phyloP scores from a whole-genome alignment of 202 grass and related monocot species.

The Panicum hallii region DNA sequence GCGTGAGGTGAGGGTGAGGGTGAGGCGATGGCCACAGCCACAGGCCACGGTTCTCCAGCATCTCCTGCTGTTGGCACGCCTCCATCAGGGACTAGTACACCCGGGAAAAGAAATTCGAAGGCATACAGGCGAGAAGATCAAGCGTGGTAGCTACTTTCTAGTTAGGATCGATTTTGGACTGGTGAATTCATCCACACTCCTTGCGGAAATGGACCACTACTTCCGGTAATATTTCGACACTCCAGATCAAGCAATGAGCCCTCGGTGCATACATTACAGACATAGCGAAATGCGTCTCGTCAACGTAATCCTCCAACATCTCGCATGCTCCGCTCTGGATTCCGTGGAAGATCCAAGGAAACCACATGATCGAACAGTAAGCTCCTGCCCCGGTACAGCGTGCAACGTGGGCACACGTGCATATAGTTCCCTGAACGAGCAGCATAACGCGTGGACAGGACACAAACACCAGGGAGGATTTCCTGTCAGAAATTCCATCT shows the following conservation, averaged over 20 bases:
- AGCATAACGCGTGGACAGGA: neutral
- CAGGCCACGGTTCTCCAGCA: neutral
- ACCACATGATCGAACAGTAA: constrained; percentile 21
- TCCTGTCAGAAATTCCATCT: neutral
- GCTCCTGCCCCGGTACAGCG: neutral
- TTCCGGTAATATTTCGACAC: too few relatives aligned
- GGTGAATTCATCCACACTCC: too few relatives aligned
- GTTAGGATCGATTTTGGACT: neutral
- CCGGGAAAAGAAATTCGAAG: too few relatives aligned
- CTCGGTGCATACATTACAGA: too few relatives aligned
- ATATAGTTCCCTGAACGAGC: neutral
- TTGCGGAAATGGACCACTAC: too few relatives aligned
- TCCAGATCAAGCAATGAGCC: too few relatives aligned
- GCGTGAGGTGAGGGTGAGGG: neutral
- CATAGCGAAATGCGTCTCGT: too few relatives aligned
- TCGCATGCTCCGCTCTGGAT: neutral
- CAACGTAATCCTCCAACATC: too few relatives aligned
- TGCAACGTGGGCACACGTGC: constrained; percentile 17
- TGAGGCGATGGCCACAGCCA: neutral
- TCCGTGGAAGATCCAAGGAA: constrained; percentile 14
- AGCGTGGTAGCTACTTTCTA: too few relatives aligned
- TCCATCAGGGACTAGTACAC: too few relatives aligned
- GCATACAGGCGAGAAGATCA: too few relatives aligned
- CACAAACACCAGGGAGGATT: neutral
- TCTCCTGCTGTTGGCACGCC: constrained; percentile 3